These are phyloP conservation scores for Dryas alaskensis DNA, from an alignment of 306 rosid genomes.

Conservation along the genomic window DNA sequence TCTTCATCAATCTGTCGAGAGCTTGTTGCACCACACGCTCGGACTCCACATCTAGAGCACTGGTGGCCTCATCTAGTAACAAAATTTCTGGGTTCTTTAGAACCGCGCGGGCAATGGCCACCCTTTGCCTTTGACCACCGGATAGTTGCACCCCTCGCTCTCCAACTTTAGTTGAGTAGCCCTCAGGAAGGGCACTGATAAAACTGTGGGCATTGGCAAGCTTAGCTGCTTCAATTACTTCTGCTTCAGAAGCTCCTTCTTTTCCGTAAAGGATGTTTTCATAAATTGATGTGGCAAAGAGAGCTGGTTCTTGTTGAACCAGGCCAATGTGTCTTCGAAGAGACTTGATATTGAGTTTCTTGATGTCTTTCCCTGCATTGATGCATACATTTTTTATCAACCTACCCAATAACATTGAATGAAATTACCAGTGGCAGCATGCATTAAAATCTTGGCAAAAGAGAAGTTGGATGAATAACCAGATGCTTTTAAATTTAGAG, in stretches of 20 bases:
- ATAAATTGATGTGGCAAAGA: constrained; percentile 77
- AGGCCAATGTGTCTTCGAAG: constrained; percentile 82
- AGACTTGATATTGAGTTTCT: constrained; percentile 66
- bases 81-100: constrained; percentile 80
- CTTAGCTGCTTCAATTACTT: constrained; percentile 86
- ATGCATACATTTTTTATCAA: constrained; percentile 15
- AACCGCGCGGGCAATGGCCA: constrained; percentile 90
- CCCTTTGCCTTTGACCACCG: constrained; percentile 88
- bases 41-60: constrained; percentile 86
- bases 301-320: constrained; percentile 97
- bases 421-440: not conserved
- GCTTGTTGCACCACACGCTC: constrained; percentile 88
- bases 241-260: constrained; percentile 83
- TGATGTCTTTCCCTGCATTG: constrained; percentile 77
- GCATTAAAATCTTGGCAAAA: not conserved
- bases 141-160: constrained; percentile 94
- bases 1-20: constrained; percentile 74
- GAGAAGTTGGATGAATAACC: not conserved
- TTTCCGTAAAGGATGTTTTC: constrained; percentile 85
- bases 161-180: constrained; percentile 90
- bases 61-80: constrained; percentile 84
- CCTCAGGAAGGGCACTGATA: constrained; percentile 84
- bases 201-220: constrained; percentile 85
- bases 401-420: not conserved
- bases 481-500: not conserved